Evolutionary conservation across 2,329 filamentous ascomycete species (phyloP), one percentile per base, ranked within the genome.

Genomic region (Ceratocystis cacaofunesta): DNA sequence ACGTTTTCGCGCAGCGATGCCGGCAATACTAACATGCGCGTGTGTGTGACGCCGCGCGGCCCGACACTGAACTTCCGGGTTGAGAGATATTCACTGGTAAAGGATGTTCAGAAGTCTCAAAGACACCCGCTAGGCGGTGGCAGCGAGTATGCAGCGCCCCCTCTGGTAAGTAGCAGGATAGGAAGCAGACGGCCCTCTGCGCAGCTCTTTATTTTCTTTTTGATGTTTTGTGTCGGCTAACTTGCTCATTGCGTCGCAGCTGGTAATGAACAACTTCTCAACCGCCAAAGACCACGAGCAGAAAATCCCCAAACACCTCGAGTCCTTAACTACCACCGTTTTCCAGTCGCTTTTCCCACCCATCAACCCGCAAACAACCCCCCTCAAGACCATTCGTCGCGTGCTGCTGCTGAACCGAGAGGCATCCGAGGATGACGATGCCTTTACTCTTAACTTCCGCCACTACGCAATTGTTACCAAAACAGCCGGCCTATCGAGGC

Each of bases 251-350:
- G 6, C 32, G 2, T 3, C 62, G 2, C 68, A 87, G 84, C 82
- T 99, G 57, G 94, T 99, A 70, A 97, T 99, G 94, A 99, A 99
- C 78, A 96, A 96, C 75, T 96, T 99, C 75, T 83, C 84, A 48
- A 82, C 87, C 32, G 79, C 77, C 41, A 72, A 81, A 57, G 82
- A 85, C 66, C 76, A 82, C 36, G 82, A 80, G 66, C 82, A 85
- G 25, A 85, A 87, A 68, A 86, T 95, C n/a, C 91, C 92, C 4
- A 95, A 90, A 73, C 92, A 96, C 70, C 88, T 99, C 72, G 94
- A 99, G 76, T 87, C 88, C 28, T 85, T 99, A 41, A 86, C 91
- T 2, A 97, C 92, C 1, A 95, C 91, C 58, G 86, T 96, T 72
- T 99, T 97, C 77, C 92, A 96, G 75, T 95, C 90, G 6, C 83